These are phyloP conservation scores for Lentinula novae-zelandiae DNA, from an alignment of 1,284 basidiomycete genomes.

Conservation along the genomic window DNA sequence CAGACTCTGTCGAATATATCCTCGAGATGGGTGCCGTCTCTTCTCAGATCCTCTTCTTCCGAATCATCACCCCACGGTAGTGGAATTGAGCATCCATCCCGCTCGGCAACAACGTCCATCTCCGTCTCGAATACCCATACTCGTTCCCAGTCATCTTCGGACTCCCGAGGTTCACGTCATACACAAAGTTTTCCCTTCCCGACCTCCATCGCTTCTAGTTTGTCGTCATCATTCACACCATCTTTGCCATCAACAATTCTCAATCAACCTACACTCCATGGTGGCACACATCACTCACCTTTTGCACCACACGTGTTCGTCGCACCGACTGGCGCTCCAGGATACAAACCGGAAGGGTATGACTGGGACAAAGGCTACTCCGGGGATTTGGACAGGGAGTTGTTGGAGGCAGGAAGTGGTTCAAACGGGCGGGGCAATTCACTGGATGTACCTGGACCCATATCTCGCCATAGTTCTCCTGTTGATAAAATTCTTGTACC, in stretches of 20 bases:
- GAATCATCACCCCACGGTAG: not conserved
- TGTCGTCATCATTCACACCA: slow-evolving; percentile 6
- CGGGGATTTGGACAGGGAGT: slow-evolving; percentile 30
- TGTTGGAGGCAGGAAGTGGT: slow-evolving; percentile 18
- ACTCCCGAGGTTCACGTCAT: slow-evolving; percentile 14
- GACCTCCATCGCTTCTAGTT: not conserved
- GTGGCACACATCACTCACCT: slow-evolving; percentile 35
- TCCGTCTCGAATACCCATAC: slow-evolving; percentile 4
- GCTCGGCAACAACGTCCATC: slow-evolving; percentile 9
- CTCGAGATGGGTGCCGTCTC: slow-evolving; percentile 34
- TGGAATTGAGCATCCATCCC: slow-evolving; percentile 10
- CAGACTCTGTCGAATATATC: slow-evolving; percentile 35
- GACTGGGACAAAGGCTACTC: slow-evolving; percentile 56
- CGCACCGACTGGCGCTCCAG: slow-evolving; percentile 75
- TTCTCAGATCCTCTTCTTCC: slow-evolving; percentile 15
- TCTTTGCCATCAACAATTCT: slow-evolving; percentile 1
- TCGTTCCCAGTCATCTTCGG: slow-evolving; percentile 20
- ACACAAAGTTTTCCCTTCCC: slow-evolving; percentile 6
- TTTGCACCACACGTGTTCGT: slow-evolving; percentile 57
- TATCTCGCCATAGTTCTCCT: not conserved
- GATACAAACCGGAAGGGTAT: slow-evolving; percentile 57
- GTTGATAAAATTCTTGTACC: not conserved
- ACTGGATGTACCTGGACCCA: not conserved
- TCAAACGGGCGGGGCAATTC: not conserved
- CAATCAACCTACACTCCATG: not conserved